A percentile compares a stretch with the other conserved stretches of the same genome.
These are phyloP conservation scores for Ceratobasidium papillatum DNA, from an alignment of 1,284 basidiomycete species.

Conservation along the genomic window DNA sequence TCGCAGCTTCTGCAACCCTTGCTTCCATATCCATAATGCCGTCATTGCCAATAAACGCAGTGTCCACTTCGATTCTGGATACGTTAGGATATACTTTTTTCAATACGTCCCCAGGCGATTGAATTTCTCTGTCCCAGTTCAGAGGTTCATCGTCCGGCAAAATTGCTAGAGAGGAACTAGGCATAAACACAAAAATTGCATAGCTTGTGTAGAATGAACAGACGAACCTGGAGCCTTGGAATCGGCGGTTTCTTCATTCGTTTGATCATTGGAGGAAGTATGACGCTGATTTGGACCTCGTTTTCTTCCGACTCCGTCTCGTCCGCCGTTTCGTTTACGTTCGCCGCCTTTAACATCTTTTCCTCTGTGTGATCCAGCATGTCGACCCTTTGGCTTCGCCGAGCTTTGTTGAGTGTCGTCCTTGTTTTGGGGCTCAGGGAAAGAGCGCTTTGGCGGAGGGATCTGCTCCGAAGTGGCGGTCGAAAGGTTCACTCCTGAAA, in stretches of 20 bases:
- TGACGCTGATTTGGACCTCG: background rate
- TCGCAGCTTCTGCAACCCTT: constrained; percentile 13
- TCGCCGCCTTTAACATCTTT: background rate
- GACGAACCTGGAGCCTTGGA: background rate
- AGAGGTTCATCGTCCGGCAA: constrained; percentile 12
- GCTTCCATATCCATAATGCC: background rate
- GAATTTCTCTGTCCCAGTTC: constrained; percentile 16
- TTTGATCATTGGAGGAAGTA: background rate
- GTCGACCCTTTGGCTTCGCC: background rate
- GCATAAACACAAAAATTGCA: background rate
- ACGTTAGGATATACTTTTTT: constrained; percentile 2
- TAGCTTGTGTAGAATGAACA: background rate
- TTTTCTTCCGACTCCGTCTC: background rate
- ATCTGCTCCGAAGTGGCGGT: background rate
- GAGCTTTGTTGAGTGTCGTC: background rate
- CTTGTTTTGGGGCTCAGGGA: background rate
- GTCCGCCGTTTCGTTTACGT: background rate
- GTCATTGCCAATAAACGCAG: background rate
- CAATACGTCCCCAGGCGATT: constrained; percentile 14
- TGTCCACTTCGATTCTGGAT: background rate
- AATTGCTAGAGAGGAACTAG: background rate
- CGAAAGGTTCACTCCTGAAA: constrained; percentile 25
- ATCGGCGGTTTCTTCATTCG: background rate
- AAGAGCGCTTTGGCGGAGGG: background rate
- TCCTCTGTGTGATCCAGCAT: background rate